Evolutionary conservation across 345 rosid species (phyloP), one percentile per base, ranked within the genome.

Genomic region (Aquilaria malaccensis): DNA sequence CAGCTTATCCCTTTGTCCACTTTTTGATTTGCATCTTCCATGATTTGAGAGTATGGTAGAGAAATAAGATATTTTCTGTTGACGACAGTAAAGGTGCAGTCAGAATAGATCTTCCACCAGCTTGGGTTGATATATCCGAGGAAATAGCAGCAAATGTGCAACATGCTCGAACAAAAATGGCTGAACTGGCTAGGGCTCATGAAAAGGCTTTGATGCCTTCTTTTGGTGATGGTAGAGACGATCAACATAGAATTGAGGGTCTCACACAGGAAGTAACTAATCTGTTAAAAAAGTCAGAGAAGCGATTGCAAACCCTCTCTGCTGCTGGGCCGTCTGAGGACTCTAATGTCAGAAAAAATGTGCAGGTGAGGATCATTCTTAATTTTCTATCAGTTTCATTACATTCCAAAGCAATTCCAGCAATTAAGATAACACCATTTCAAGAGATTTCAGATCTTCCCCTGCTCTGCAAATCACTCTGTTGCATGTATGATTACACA

Each of bases 181-280:
- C 65, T 2, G 97, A 88, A 70, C 58, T 95, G 72, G 81, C 91
- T 29, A 95, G 80, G 73, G 94, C 96, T 75, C 96, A 91, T 70
- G 88, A 93, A 45, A 95, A 95, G 75, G 95, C 97, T 43, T 74
- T 95, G 73, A 91, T 95, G 99, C 99, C 99, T 46, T 95, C 99
- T 1, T 91, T 95, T 68, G 99, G 97, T 48, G 99, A 95, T 60
- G 97, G 85, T 69, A 91, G 79, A 81, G 99, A 91, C 70, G 97
- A 88, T 75, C 99, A 95, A 62, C 85, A 52, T n/a, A 59, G 70
- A 64, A 95, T 95, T 47, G 97, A 95, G 84, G 63, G 72, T 75
- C 83, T 95, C 65, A 88, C 97, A 15, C 89, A 75, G n/a, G 97
- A 91, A 75, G 63, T 88, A 64, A 95, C 99, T 12, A 71, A 74